These are phyloP conservation scores for Plasmodium relictum DNA, from an alignment of 169 alveolate genomes.

Conservation along the genomic window DNA sequence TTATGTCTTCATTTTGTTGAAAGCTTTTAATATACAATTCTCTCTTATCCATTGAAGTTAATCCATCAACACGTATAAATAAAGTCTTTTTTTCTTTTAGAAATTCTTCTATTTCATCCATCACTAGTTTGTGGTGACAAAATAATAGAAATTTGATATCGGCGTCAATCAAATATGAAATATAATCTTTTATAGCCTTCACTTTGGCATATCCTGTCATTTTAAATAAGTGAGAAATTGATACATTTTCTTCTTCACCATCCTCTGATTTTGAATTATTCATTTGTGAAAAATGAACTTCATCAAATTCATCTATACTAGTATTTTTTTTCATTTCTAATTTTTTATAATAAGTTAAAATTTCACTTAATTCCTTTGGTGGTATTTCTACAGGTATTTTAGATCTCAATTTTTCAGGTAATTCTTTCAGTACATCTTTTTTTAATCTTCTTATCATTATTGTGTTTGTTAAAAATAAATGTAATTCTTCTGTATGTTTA, in stretches of 20 bases:
- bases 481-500: conserved; percentile 90
- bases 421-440: conserved; percentile 93
- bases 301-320: conserved; percentile 27
- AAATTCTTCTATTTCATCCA: conserved; percentile 92
- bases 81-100: conserved; percentile 81
- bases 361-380: conserved; percentile 66
- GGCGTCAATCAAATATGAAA: conserved; percentile 92
- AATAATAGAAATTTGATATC: conserved; percentile 93
- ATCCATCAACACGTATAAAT: conserved; percentile 96
- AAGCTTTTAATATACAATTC: conserved; percentile 92
- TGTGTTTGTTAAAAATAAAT: conserved; percentile 85
- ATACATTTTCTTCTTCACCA: conserved; percentile 69
- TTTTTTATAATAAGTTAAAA: conserved; percentile 37
- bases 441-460: conserved; percentile 96
- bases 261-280: conserved; percentile 41
- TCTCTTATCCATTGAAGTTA: conserved; percentile 90
- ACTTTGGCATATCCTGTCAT: conserved; percentile 96
- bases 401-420: conserved; percentile 95
- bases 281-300: conserved; percentile 6
- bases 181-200: conserved; percentile 93
- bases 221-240: conserved; percentile 86
- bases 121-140: conserved; percentile 95
- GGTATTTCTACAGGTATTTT: conserved; percentile 92
- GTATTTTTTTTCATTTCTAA: conserved; percentile 18
- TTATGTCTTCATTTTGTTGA: conserved; percentile 87